Conservation (phyloP, 192 early-diverging fungal genomes). For the Backusella tuberculispora region DNA sequence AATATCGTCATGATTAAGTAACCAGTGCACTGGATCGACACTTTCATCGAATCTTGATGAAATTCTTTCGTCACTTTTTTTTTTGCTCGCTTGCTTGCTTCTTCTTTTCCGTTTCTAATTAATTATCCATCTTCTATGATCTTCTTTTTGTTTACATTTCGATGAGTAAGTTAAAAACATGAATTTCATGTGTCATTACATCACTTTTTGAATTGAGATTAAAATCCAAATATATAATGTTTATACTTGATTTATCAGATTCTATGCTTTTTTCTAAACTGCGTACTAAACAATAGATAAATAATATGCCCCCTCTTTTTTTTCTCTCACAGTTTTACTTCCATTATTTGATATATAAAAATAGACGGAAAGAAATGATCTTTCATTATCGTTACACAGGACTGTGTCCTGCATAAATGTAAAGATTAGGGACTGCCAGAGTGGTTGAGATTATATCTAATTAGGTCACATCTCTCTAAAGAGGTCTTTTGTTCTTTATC, state of each 20-base stretch:
- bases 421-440: too few relatives aligned
- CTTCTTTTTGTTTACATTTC: not conserved
- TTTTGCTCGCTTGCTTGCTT: not conserved
- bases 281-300: too few relatives aligned
- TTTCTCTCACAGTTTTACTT: not conserved
- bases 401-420: not conserved
- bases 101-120: too few relatives aligned
- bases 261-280: not conserved
- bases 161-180: not conserved
- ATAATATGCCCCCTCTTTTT: too few relatives aligned
- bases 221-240: too few relatives aligned
- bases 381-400: not conserved
- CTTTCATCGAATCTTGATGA: not conserved
- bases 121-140: not conserved
- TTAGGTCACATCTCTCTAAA: too few relatives aligned
- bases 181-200: not conserved
- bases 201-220: not conserved
- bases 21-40: not conserved
- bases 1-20: not conserved
- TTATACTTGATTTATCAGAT: not conserved
- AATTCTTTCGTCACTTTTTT: not conserved
- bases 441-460: too few relatives aligned
- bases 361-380: not conserved
- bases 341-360: not conserved
- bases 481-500: not conserved